Evolutionary conservation across 495 filamentous ascomycete genomes (phyloP), one percentile per base, ranked within the genome.

Genomic region (Aspergillus wentii): DNA sequence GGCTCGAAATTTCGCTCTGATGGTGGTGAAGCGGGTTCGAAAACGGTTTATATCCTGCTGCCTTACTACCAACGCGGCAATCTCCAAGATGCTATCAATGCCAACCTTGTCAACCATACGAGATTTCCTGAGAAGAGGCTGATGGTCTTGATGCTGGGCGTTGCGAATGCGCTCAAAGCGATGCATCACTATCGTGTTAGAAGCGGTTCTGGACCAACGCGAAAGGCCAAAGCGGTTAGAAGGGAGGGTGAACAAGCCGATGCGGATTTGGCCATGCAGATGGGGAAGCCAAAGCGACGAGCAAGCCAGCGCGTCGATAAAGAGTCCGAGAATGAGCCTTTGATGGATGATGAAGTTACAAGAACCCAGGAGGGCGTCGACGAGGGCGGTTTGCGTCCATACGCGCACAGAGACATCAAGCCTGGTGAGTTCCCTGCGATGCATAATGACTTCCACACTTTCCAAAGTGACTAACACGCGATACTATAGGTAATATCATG

Each of bases 371-470:
- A 87, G 43, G 83, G 83, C 3, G 68, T 85, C 16, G 75, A 72
- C 16, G 78, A 82, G 13, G 87, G 88, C 7, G 76, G 80, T 35
- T 58, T 79, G 35, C 72, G 85, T 48, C 86, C 88, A 11, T 98
- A 95, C 64, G 88, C 94, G 22, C 92, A 98, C 68, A 70, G 92
- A 51, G 92, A 98, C 68, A 94, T 98, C 56, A 98, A 98, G 61
- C 92, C 92, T 46, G 92, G 88, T 91, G 68, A 38, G 56, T 27
- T 10, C 13, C 8, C 6, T 17, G 4, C n/a, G 13, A 28, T 33
- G 8, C 19, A 11, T 27, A 18, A 35, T 17, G 5, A 15, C 18
- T 33, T 17, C 36, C 7, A 17, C 28, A 32, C 33, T 44, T 33
- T 13, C 14, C 4, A 9, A 29, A n/a, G 4, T 3, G 4, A n/a